Evolutionary conservation across 2,329 filamentous ascomycete species (phyloP).

Genomic region (Penicillium sp.): DNA sequence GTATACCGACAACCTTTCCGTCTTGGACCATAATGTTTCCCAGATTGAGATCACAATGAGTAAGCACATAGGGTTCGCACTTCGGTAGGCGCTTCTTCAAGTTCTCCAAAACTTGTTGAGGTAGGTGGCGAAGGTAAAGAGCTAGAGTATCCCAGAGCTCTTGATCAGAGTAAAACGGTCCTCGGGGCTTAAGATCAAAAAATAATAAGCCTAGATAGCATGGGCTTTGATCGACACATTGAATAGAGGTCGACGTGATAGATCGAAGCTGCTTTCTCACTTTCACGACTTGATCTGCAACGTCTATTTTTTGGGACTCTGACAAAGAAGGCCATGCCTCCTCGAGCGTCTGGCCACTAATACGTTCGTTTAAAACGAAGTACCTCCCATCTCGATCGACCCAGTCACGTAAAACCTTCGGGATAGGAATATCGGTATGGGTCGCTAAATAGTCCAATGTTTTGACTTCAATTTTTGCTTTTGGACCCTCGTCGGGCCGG

Average conservation of each 20-base stretch:
- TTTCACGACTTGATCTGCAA: slow-evolving; percentile 15
- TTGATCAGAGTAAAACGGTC: background rate
- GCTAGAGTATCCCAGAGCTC: background rate
- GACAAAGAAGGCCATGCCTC: slow-evolving; percentile 14
- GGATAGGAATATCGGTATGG: slow-evolving; percentile 10
- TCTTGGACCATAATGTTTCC: slow-evolving; percentile 27
- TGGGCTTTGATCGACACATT: slow-evolving; percentile 11
- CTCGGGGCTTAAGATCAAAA: background rate
- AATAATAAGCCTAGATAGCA: slow-evolving; percentile 13
- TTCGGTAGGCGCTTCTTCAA: slow-evolving; percentile 18
- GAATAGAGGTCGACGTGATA: slow-evolving; percentile 13
- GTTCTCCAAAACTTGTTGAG: slow-evolving; percentile 1
- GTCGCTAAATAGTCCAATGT: slow-evolving; percentile 7
- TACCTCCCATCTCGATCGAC: slow-evolving; percentile 13
- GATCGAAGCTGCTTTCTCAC: slow-evolving; percentile 11
- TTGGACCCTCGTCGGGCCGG: slow-evolving; percentile 15
- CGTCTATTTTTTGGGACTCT: slow-evolving; percentile 5
- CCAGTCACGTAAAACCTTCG: slow-evolving; percentile 19
- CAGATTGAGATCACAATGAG: slow-evolving; percentile 26
- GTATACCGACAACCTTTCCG: slow-evolving; percentile 23
- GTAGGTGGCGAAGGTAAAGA: background rate
- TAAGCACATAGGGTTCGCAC: slow-evolving; percentile 24
- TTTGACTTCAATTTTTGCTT: slow-evolving; percentile 12
- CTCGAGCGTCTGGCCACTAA: slow-evolving; percentile 13
- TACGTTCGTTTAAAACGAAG: slow-evolving; percentile 16